Conservation (phyloP, 176 grass and related monocot species). For the Areca catechu region DNA sequence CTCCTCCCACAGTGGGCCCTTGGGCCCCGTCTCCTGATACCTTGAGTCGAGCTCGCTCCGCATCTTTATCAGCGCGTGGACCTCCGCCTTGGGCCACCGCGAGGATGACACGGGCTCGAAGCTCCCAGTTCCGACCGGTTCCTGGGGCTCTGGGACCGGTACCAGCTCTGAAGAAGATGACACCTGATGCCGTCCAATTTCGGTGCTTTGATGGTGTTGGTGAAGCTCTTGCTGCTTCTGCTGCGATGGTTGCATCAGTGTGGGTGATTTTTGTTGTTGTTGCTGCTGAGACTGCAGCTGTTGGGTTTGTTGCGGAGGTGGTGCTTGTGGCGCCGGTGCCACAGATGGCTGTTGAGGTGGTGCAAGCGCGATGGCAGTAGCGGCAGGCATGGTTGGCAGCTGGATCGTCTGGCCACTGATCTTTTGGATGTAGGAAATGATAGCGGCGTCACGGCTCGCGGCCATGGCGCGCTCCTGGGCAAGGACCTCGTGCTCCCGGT, state of each 20-base stretch:
- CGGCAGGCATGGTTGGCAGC: slow-evolving; percentile 15
- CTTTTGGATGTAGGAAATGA: slow-evolving; percentile 13
- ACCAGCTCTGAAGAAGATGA: no score
- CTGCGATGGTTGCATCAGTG: not conserved
- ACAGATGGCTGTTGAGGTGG: not conserved
- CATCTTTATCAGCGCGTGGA: slow-evolving; percentile 79
- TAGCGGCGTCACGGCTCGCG: slow-evolving; percentile 41
- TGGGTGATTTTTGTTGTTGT: not conserved
- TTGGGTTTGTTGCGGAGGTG: not conserved
- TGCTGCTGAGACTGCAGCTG: slow-evolving; percentile 21
- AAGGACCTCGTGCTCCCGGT: slow-evolving; percentile 54
- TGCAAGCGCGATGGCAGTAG: not conserved
- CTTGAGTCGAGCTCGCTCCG: slow-evolving; percentile 61
- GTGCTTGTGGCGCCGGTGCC: not conserved
- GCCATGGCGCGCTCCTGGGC: slow-evolving; percentile 50
- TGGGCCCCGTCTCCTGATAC: slow-evolving; percentile 88
- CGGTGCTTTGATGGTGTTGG: no score
- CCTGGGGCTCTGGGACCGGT: slow-evolving; percentile 14
- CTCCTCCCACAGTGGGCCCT: slow-evolving; percentile 95
- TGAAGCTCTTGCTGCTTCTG: no score
- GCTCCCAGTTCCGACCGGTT: slow-evolving; percentile 1
- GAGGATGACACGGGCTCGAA: slow-evolving; percentile 51
- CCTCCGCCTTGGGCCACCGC: slow-evolving; percentile 94
- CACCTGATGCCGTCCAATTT: no score
- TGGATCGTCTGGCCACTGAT: not conserved